phyloP scores from a whole-genome alignment of 345 rosid species.

The Lepidium sativum region DNA sequence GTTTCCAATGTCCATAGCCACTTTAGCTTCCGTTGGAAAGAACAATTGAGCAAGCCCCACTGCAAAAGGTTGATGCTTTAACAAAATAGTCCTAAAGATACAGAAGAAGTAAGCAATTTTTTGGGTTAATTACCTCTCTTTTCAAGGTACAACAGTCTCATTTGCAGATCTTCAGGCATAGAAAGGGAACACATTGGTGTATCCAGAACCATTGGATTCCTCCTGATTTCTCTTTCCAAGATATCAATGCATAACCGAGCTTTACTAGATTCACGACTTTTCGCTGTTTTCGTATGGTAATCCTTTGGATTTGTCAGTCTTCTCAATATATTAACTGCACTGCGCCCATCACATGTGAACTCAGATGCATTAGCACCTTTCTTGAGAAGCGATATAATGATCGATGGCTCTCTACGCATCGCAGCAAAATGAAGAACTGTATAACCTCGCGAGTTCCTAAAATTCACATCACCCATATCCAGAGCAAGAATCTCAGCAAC shows the following conservation, averaged over 20 bases:
- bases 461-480: slow-evolving; percentile 61
- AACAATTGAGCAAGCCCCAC: slow-evolving; percentile 87
- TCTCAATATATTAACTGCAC: slow-evolving; percentile 71
- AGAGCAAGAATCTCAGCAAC: slow-evolving; percentile 68
- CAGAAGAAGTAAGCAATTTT: not conserved
- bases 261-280: slow-evolving; percentile 74
- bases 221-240: slow-evolving; percentile 77
- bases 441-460: slow-evolving; percentile 61
- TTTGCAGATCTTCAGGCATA: slow-evolving; percentile 67
- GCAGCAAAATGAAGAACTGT: slow-evolving; percentile 94
- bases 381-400: slow-evolving; percentile 57
- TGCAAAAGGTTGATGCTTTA: slow-evolving; percentile 14
- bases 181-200: slow-evolving; percentile 38
- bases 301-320: slow-evolving; percentile 88
- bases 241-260: slow-evolving; percentile 74
- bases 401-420: slow-evolving; percentile 73
- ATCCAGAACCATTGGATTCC: slow-evolving; percentile 56
- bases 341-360: slow-evolving; percentile 65
- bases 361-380: slow-evolving; percentile 76
- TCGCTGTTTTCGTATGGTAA: slow-evolving; percentile 55
- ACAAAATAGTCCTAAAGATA: not conserved
- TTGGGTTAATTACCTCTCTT: slow-evolving; percentile 65
- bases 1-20: slow-evolving; percentile 86
- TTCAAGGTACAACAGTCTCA: slow-evolving; percentile 84
- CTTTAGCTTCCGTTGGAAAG: slow-evolving; percentile 90